Evolutionary conservation across 345 rosid species (phyloP), one percentile per base, ranked within the genome.

Genomic region (Raphanus raphanistrum): DNA sequence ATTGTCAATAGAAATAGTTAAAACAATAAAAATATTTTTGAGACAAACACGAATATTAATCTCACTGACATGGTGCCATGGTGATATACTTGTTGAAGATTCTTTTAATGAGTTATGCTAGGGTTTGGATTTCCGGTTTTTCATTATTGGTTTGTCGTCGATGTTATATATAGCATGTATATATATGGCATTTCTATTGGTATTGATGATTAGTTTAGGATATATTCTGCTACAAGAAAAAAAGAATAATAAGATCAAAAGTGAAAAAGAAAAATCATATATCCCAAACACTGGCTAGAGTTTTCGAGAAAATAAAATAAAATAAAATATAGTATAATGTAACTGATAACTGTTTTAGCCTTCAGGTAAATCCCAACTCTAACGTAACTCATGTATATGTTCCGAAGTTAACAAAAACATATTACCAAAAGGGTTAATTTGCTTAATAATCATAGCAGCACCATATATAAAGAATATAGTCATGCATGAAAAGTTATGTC

Each of bases 351-450:
- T 41, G 48, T 29, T 29, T 45, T 6, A 31, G 25, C 55, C 16
- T 48, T n/a, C 55, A 48, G 55, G 33, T 5, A 48, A 48, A 17
- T 45, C 27, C 38, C 26, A 31, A 31, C 4, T 48, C 8, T 6
- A 59, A 8, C 36, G 35, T 48, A 25, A 25, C 52, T 25, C 32
- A 8, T 15, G 64, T 41, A 41, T n/a, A 21, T 21, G 21, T 21
- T 21, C 21, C 21, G 21, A 21, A 21, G 21, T 21, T 21, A 21
- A 21, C 21, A 21, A 21, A 21, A 21, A 21, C 21, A 21, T 21
- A 21, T 21, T 21, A 21, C 21, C 65, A 67, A 61, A 79, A 73
- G n/a, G n/a, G n/a, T n/a, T n/a, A n/a, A n/a, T n/a, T n/a, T n/a
- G n/a, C n/a, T n/a, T n/a, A n/a, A n/a, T n/a, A n/a, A n/a, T n/a